A percentile compares a stretch with the other conserved stretches of the same genome.
Evolutionary conservation across 208 protist genomes (phyloP).

Genomic region (Vickermania ingenoplastis): DNA sequence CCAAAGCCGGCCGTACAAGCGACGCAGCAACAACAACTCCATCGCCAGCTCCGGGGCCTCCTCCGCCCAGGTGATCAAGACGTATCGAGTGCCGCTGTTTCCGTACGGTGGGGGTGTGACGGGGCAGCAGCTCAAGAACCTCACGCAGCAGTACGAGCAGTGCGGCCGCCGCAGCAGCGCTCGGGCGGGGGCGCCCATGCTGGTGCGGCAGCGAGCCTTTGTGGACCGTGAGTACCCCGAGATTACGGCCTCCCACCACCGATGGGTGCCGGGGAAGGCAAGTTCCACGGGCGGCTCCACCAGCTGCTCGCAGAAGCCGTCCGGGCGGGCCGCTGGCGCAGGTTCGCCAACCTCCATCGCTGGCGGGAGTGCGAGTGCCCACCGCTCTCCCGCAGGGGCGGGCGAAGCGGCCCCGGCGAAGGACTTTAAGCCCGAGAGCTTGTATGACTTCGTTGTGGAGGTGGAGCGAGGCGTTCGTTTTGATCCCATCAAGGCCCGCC

Average conservation of each 20-base stretch:
- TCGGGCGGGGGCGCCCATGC: conserved; percentile 1
- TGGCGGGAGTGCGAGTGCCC: conserved; percentile 30
- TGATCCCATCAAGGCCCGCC: conserved; percentile 57
- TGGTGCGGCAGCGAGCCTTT: conserved; percentile 7
- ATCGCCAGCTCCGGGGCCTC: conserved; percentile 1
- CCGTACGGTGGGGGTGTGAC: conserved; percentile 82
- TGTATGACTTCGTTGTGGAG: conserved; percentile 85
- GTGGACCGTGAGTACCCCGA: conserved; percentile 10
- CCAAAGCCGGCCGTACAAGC: background rate
- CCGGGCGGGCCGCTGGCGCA: no score
- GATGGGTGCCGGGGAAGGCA: background rate
- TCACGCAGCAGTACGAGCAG: conserved; percentile 40
- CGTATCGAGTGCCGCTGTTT: conserved; percentile 68
- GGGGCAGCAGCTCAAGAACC: conserved; percentile 34
- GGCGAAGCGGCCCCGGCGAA: conserved; percentile 12
- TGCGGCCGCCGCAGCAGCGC: conserved; percentile 9
- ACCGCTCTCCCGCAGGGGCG: conserved; percentile 31
- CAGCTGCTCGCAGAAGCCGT: no score
- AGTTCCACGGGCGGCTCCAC: no score
- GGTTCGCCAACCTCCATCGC: no score
- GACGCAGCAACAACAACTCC: background rate
- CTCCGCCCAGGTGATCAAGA: conserved; percentile 22
- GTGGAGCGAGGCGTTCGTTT: conserved; percentile 67
- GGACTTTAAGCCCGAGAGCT: conserved; percentile 46
- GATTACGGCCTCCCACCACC: background rate